Base-by-base conservation (phyloP, 768 basidiomycete species). In the Steccherinum ochraceum region DNA sequence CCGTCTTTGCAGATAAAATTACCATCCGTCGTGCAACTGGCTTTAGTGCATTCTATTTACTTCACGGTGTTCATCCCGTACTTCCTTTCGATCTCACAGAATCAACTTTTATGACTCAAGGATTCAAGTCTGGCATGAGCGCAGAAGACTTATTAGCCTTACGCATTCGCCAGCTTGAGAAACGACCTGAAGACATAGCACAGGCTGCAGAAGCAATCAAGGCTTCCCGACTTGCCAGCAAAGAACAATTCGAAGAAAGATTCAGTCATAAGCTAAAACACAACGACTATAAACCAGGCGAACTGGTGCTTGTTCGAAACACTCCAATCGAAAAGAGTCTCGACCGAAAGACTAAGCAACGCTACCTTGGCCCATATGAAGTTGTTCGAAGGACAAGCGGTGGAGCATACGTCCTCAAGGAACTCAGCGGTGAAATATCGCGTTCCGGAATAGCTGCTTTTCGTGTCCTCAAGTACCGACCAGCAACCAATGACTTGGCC, bases 1-100 rank as follows among this genome's bases (percentile, higher is more conserved):
- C 67, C 0, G 63, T 75, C 16, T 73, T 71, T 71, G 61, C 73
- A 0, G 69, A 77, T 4, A 50, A 64, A 0, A 58, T 73, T 0
- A 72, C 71, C 0, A 51, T 61, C 0, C 53, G 62, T 0, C 54
- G 61, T 2, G 45, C 59, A 0, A 61, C 65, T 12, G 70, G 71
- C 0, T 68, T 35, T 18, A 58, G 56, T 1, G 58, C 62, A 1
- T 65, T 53, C 49, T 60, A 55, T 45, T 40, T 68, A 18, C 46
- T 63, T 0, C 62, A 67, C 54, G 66, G 62, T 5, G 47, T 61
- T n/a, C 51, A 68, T 3, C 68, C 64, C 0, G 42, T 62, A 0
- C 52, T 71, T 0, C 68, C 67, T 1, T 66, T 70, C 43, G 64
- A 71, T 30, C 39, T 69, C 1, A 48, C 49, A 3, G 64, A 70